Percentiles rank a stretch among this genome's conserved stretches.
phyloP scores from a whole-genome alignment of 148 eudicot genomes.

The Simmondsia chinensis region DNA sequence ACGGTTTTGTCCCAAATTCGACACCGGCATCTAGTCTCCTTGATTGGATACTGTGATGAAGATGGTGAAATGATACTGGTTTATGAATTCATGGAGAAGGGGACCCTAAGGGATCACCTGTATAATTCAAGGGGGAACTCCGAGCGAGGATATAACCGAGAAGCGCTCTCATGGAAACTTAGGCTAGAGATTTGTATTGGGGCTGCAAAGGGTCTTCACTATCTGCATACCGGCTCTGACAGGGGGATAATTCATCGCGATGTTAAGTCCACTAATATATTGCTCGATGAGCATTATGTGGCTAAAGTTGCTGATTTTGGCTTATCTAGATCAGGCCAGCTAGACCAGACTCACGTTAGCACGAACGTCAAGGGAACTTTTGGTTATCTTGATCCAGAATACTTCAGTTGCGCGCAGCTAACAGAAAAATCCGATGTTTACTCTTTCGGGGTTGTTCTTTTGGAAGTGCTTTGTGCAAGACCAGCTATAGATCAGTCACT shows the following conservation, averaged over 20 bases:
- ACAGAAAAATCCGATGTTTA: slow-evolving; percentile 58
- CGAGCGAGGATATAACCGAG: not conserved
- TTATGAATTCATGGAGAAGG: slow-evolving; percentile 58
- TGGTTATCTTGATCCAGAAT: slow-evolving; percentile 59
- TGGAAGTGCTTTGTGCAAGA: slow-evolving; percentile 49
- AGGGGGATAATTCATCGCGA: slow-evolving; percentile 55
- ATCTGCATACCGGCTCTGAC: slow-evolving; percentile 38
- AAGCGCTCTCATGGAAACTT: slow-evolving; percentile 29
- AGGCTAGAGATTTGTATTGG: slow-evolving; percentile 51
- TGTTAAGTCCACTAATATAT: slow-evolving; percentile 54
- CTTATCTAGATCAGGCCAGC: slow-evolving; percentile 26
- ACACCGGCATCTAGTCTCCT: slow-evolving; percentile 44
- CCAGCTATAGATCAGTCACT: slow-evolving; percentile 22
- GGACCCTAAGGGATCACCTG: slow-evolving; percentile 38
- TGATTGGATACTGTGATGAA: slow-evolving; percentile 46
- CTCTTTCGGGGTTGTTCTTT: slow-evolving; percentile 53
- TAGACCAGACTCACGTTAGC: slow-evolving; percentile 27
- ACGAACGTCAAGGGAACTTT: slow-evolving; percentile 48
- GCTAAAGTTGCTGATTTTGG: slow-evolving; percentile 65
- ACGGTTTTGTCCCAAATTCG: slow-evolving; percentile 38
- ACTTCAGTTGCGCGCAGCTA: slow-evolving; percentile 21
- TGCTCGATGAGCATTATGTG: slow-evolving; percentile 37
- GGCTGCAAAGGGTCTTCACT: slow-evolving; percentile 41
- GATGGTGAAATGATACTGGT: slow-evolving; percentile 48
- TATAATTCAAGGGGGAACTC: slow-evolving; percentile 6